Conservation (phyloP, 2,329 filamentous ascomycete genomes). For the Pseudopithomyces maydicus region DNA sequence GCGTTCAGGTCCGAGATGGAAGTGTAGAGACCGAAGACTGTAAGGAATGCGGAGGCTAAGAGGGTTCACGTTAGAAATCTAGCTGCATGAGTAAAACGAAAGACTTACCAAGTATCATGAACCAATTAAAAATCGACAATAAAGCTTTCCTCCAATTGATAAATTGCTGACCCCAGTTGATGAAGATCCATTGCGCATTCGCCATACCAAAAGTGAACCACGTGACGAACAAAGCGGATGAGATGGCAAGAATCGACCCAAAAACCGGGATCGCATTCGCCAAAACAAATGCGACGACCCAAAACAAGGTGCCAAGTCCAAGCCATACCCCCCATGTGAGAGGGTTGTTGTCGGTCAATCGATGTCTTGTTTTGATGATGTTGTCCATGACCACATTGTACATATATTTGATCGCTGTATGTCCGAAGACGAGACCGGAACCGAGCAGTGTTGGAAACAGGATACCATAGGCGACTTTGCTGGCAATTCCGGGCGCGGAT, state of each 20-base stretch:
- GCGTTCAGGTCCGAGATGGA: too few species aligned
- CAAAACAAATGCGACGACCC: neutral
- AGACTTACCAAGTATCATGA: too few species aligned
- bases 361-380: neutral
- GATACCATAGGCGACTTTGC: constrained; percentile 70
- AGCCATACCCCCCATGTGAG: neutral
- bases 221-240: neutral
- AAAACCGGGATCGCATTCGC: neutral
- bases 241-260: neutral
- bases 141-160: neutral
- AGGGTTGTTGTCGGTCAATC: neutral
- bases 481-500: constrained; percentile 60
- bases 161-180: neutral
- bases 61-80: neutral
- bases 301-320: neutral
- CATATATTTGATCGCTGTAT: neutral
- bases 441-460: constrained; percentile 69
- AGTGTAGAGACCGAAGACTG: too few species aligned
- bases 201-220: neutral
- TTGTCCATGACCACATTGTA: neutral
- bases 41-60: too few species aligned
- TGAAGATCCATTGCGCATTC: neutral
- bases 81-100: too few species aligned
- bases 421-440: neutral
- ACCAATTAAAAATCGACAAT: neutral